phyloP scores from a whole-genome alignment of 345 rosid genomes.

The Salix viminalis region DNA sequence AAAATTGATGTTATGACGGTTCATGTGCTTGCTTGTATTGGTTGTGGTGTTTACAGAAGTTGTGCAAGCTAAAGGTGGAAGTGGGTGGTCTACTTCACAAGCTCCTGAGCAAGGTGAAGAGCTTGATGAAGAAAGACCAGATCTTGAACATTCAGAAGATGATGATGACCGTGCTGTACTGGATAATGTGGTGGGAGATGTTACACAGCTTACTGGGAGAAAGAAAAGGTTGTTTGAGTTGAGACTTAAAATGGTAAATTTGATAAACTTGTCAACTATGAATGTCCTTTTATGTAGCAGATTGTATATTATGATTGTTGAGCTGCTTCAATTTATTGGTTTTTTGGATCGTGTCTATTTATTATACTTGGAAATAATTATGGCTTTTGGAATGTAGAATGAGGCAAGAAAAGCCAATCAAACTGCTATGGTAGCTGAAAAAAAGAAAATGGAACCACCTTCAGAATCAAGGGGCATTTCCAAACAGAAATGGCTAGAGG shows the following conservation, averaged over 20 bases:
- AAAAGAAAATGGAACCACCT: constrained; percentile 87
- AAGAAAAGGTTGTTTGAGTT: constrained; percentile 71
- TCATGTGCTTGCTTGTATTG: not conserved
- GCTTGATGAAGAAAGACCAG: constrained; percentile 28
- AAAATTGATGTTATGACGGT: not conserved
- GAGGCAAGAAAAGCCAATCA: constrained; percentile 93
- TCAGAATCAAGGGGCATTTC: constrained; percentile 80
- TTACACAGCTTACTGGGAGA: constrained; percentile 75
- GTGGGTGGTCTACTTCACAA: constrained; percentile 11
- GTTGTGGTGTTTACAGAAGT: constrained; percentile 27
- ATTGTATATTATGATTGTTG: not conserved
- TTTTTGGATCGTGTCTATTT: not conserved
- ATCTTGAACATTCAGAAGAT: constrained; percentile 40
- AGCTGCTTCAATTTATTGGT: constrained; percentile 1
- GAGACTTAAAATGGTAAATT: constrained; percentile 73
- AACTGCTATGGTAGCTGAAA: constrained; percentile 77
- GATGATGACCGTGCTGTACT: constrained; percentile 34
- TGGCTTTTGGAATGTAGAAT: constrained; percentile 36
- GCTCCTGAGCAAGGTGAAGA: constrained; percentile 31
- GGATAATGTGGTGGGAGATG: constrained; percentile 49
- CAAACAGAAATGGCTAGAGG: constrained; percentile 91
- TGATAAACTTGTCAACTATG: not conserved
- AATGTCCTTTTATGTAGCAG: not conserved
- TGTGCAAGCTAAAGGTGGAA: constrained; percentile 32
- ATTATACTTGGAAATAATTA: not conserved